Base-by-base conservation (phyloP, 148 eudicot genomes). In the Amaranthus hypochondriacus region DNA sequence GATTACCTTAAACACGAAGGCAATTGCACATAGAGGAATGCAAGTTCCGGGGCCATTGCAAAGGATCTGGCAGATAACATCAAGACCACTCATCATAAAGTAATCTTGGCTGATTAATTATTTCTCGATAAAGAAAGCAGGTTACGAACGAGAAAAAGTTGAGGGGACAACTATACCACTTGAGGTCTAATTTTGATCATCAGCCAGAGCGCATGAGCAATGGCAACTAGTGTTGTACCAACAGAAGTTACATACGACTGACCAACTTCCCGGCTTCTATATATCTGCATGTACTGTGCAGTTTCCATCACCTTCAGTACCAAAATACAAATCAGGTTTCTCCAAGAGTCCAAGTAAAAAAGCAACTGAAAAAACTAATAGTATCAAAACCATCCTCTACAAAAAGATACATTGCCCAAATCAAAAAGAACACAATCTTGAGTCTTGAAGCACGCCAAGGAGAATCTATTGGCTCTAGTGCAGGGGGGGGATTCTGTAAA, bases 41-140 rank as follows among this genome's bases (percentile, higher is more conserved):
- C 98, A 93, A 59, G 98, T 93, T 67, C 97, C 97, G 68, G 97
- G 97, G 56, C 97, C 98, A 79, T 93, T 93, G 84, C 97, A 93
- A 68, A 93, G 85, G 80, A 91, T 87, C 98, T 93, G 83, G 48
- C 39, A 56, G 68, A 10, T 58, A 57, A 44, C 58, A 75, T 53
- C 2, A 64, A 48, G 3, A n/a, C n/a, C 62, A 55, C 18, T 48
- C 42, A 51, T 42, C 75, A 57, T 4, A 2, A 43, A 62, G 39
- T 28, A 1, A 28, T 28, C 18, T 28, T 28, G 39, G 39, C 39
- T 28, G 39, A 28, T 28, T 28, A 2, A 28, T 28, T 28, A 28
- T 28, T 28, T 28, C 39, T 15, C 18, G 13, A 42, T 15, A n/a
- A n/a, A 21, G 0, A 18, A 42, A 28, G 50, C 42, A 46, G 54